Base-by-base conservation (phyloP, 1,284 basidiomycete species). In the Fomitopsis pinicola region DNA sequence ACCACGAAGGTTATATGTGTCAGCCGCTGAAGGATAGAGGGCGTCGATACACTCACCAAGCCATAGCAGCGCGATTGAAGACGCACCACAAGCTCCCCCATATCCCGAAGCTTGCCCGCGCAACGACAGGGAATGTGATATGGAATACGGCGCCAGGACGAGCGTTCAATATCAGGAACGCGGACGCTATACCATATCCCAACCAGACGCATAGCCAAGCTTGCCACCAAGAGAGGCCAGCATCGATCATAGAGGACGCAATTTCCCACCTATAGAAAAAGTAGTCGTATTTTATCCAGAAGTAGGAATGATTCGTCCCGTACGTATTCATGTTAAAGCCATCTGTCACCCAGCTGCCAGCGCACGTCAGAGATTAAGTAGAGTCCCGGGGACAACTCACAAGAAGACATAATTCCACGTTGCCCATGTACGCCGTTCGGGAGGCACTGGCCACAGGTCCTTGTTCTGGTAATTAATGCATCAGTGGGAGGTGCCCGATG, bases 21-120 rank as follows among this genome's bases (percentile, higher is more conserved):
- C n/a, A n/a, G n/a, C n/a, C n/a, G n/a, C n/a, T n/a, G n/a, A n/a
- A n/a, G n/a, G n/a, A n/a, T 15, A 33, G 30, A 33, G 3, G 6
- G 7, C 17, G 26, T 36, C 19, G 19, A 42, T 63, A 60, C 46
- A 73, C 85, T 73, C 58, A 91, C 81, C 87, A 89, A n/a, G 89
- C 86, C 87, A 92, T 93, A 5, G 78, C 88, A 40, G 85, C 87
- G 30, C 92, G 82, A 74, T 92, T 92, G 74, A 95, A 88, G 1
- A 90, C 84, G 60, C 89, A 89, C 93, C 93, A 94, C 46, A 93
- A 72, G 55, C 86, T 87, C 10, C 92, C 92, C 77, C 86, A 92
- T n/a, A 93, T 72, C 14, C 93, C 93, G 70, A 94, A 95, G 60
- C 86, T 89, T 12, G 85, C 86, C 38, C 90, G 82, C 28, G 84